Base-by-base conservation (phyloP, 148 eudicot species). In the Amaranthus palmeri region DNA sequence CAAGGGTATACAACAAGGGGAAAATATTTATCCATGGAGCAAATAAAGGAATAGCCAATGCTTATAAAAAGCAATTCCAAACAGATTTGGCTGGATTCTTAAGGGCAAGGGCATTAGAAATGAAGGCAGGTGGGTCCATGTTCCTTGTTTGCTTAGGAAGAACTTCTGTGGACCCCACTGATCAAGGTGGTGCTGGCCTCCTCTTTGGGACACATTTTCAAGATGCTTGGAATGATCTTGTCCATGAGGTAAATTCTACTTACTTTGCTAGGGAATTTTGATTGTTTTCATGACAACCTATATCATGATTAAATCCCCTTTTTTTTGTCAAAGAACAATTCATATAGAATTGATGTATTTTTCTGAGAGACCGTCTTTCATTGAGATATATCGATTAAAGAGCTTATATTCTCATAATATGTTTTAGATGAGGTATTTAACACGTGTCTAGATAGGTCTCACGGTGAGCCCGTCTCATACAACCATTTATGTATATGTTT, bases 151-250 rank as follows among this genome's bases (percentile, higher is more conserved):
- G 92, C 68, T 73, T 93, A 74, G 98, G 98, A 5, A 66, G 98
- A 74, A 93, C 89, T 51, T 85, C 95, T 0, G 72, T 78, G 73
- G 92, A 88, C 79, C 98, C 98, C 54, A 83, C 91, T 0, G 97
- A 91, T 81, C 98, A 93, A 79, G 98, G 97, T 65, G 98, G 98
- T 74, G 92, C 97, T 3, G 98, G 97, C 7, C 84, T 93, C 18
- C 90, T 93, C 70, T 93, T 93, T 65, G 98, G 96, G 54, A 91
- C 98, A 61, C 95, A 93, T 85, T 91, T 91, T 84, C 97, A 93
- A 77, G 98, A 93, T 84, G 96, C 98, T 5, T 93, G 98, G 98
- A 76, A 93, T 77, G 98, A 93, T 74, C 96, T 93, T 74, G 96
- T 93, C 79, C 90, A 75, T 57, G 88, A 93, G 98, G 98, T 93